Percentiles rank a stretch among this genome's conserved stretches.
phyloP scores from a whole-genome alignment of 108 stramenopile species.

The Schizochytrium sp. region DNA sequence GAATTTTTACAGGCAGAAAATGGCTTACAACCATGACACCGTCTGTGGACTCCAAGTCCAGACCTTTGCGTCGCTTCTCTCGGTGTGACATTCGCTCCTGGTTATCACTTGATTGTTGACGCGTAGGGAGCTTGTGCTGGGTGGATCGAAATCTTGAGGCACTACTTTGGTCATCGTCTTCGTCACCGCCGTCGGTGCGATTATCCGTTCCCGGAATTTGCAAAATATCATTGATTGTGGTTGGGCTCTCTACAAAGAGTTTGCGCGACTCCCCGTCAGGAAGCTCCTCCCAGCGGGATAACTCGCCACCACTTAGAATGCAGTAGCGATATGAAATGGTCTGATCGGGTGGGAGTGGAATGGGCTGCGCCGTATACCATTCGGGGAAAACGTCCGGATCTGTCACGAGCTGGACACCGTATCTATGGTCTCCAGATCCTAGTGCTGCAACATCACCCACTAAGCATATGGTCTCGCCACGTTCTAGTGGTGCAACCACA shows the following conservation, averaged over 20 bases:
- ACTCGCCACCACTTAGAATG: slow-evolving; percentile 60
- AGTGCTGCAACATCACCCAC: slow-evolving; percentile 62
- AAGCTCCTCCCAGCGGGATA: slow-evolving; percentile 62
- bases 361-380: slow-evolving; percentile 60
- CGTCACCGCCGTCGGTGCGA: too few species aligned
- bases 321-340: slow-evolving; percentile 61
- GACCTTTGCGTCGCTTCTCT: not conserved
- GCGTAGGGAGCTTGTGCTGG: not conserved
- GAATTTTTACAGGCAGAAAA: slow-evolving; percentile 64
- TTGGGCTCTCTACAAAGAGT: not conserved
- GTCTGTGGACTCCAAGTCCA: slow-evolving; percentile 47
- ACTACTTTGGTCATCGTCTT: too few species aligned
- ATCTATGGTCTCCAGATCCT: slow-evolving; percentile 22
- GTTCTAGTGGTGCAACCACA: slow-evolving; percentile 55
- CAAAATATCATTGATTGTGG: not conserved
- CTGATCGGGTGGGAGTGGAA: not conserved
- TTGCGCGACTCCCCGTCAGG: not conserved
- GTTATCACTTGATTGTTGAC: not conserved
- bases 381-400: slow-evolving; percentile 56
- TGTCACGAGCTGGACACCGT: slow-evolving; percentile 65
- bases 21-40: slow-evolving; percentile 65
- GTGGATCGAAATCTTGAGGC: too few species aligned
- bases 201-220: not conserved
- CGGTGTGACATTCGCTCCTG: not conserved
- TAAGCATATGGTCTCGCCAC: slow-evolving; percentile 62